These are phyloP conservation scores for Hypoxylon crocopeplum DNA, from an alignment of 495 filamentous ascomycete species.

Conservation along the genomic window DNA sequence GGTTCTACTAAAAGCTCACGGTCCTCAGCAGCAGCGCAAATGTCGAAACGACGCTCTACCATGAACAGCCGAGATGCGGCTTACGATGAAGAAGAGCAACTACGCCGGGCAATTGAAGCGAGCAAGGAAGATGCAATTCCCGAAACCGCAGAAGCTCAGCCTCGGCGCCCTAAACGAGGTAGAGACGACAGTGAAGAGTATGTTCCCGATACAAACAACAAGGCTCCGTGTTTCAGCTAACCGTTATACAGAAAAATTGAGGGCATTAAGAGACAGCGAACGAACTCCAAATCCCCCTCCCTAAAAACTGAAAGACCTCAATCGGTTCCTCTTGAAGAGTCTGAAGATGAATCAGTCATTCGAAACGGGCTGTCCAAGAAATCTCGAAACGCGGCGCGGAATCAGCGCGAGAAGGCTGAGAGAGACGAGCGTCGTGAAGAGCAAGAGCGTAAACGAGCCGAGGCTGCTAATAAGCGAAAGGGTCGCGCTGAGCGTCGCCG, in stretches of 20 bases:
- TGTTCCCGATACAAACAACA: slow-evolving; percentile 38
- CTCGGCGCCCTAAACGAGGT: slow-evolving; percentile 76
- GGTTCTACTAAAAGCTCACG: slow-evolving; percentile 56
- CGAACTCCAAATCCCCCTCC: slow-evolving; percentile 73
- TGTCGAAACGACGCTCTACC: slow-evolving; percentile 87
- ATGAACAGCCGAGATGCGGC: slow-evolving; percentile 97
- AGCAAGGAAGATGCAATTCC: slow-evolving; percentile 76
- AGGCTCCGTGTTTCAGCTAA: background rate
- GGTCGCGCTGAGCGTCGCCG: slow-evolving; percentile 73
- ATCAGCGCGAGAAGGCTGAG: slow-evolving; percentile 74
- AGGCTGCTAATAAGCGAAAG: slow-evolving; percentile 77
- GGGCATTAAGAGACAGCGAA: slow-evolving; percentile 71
- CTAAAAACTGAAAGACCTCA: slow-evolving; percentile 57
- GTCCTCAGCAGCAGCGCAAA: slow-evolving; percentile 52
- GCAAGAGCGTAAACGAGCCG: slow-evolving; percentile 68
- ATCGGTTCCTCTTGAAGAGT: slow-evolving; percentile 62
- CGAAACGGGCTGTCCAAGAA: slow-evolving; percentile 65
- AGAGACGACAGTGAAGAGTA: slow-evolving; percentile 95
- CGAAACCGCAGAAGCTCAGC: slow-evolving; percentile 55
- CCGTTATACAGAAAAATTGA: slow-evolving; percentile 53
- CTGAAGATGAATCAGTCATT: slow-evolving; percentile 70
- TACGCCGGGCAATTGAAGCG: slow-evolving; percentile 90
- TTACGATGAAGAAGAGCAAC: slow-evolving; percentile 91
- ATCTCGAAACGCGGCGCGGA: slow-evolving; percentile 68
- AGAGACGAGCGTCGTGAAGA: slow-evolving; percentile 80